A percentile compares a stretch with the other conserved stretches of the same genome.
Evolutionary conservation across 2,329 filamentous ascomycete genomes (phyloP).

Genomic region (Ceratocystis cubensis): DNA sequence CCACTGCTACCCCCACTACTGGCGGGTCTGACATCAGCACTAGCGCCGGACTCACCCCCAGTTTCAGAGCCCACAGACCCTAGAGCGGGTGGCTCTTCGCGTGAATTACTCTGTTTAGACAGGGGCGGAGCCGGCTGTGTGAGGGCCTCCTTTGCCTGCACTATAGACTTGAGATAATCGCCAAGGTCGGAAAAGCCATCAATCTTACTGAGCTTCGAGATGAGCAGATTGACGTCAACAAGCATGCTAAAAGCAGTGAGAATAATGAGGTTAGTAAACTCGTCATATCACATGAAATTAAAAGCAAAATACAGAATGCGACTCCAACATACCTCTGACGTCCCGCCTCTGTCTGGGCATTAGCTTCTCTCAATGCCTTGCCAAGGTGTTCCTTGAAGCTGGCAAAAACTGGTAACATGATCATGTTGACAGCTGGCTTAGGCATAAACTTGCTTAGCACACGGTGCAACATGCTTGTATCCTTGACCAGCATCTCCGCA

Average conservation of each 20-base stretch:
- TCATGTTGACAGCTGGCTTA: slow-evolving; percentile 62
- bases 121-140: slow-evolving; percentile 22
- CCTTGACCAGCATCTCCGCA: slow-evolving; percentile 78
- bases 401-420: slow-evolving; percentile 74
- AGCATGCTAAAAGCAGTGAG: slow-evolving; percentile 48
- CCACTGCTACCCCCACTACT: neutral
- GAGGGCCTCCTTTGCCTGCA: slow-evolving; percentile 45
- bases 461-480: slow-evolving; percentile 72
- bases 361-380: slow-evolving; percentile 52
- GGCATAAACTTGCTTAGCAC: slow-evolving; percentile 72
- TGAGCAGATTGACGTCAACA: slow-evolving; percentile 62
- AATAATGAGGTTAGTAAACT: slow-evolving; percentile 13
- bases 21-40: neutral
- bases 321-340: slow-evolving; percentile 51
- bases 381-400: slow-evolving; percentile 73
- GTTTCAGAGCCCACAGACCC: neutral
- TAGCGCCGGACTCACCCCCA: neutral
- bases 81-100: neutral
- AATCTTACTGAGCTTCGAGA: slow-evolving; percentile 58
- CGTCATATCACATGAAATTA: neutral
- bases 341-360: slow-evolving; percentile 53
- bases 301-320: neutral
- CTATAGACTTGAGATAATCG: slow-evolving; percentile 52
- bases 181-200: slow-evolving; percentile 67
- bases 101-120: neutral